Conservation (phyloP, 2,329 filamentous ascomycete genomes). For the Phyllosticta citriasiana region DNA sequence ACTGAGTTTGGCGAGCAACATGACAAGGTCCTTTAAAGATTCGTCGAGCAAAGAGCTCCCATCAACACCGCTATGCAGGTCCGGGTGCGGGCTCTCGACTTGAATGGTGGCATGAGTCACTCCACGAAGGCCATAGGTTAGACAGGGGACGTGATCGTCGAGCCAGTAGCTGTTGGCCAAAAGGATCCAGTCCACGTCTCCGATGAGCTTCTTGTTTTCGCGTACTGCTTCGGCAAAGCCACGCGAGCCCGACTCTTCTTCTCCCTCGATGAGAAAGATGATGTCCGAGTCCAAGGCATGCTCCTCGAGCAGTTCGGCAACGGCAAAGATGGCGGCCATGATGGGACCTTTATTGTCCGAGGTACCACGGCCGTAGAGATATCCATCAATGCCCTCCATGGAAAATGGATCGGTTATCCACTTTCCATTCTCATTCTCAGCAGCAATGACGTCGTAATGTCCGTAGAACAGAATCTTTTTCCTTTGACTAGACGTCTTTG, state of each 20-base stretch:
- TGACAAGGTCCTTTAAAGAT: slow-evolving; percentile 80
- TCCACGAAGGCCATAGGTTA: slow-evolving; percentile 88
- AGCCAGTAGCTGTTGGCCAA: slow-evolving; percentile 98
- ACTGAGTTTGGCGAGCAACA: slow-evolving; percentile 72
- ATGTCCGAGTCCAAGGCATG: slow-evolving; percentile 79
- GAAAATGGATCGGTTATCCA: slow-evolving; percentile 86
- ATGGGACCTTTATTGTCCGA: slow-evolving; percentile 97
- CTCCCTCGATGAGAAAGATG: slow-evolving; percentile 89
- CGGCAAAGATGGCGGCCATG: slow-evolving; percentile 85
- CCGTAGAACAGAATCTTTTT: slow-evolving; percentile 95
- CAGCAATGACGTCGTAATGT: slow-evolving; percentile 93
- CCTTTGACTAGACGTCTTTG: slow-evolving; percentile 51
- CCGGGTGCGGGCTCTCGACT: slow-evolving; percentile 74
- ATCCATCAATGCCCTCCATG: slow-evolving; percentile 83
- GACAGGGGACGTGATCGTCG: slow-evolving; percentile 86
- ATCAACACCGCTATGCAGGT: slow-evolving; percentile 94
- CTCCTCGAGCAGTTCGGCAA: slow-evolving; percentile 78
- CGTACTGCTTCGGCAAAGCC: slow-evolving; percentile 79
- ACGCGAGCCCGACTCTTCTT: slow-evolving; percentile 88
- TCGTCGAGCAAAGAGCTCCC: slow-evolving; percentile 85
- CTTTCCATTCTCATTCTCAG: slow-evolving; percentile 69
- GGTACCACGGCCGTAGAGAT: slow-evolving; percentile 89
- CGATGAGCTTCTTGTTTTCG: slow-evolving; percentile 73
- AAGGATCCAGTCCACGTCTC: slow-evolving; percentile 85
- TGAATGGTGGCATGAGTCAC: slow-evolving; percentile 89